Conservation (phyloP, 768 basidiomycete species). For the Lactifluus volemus region DNA sequence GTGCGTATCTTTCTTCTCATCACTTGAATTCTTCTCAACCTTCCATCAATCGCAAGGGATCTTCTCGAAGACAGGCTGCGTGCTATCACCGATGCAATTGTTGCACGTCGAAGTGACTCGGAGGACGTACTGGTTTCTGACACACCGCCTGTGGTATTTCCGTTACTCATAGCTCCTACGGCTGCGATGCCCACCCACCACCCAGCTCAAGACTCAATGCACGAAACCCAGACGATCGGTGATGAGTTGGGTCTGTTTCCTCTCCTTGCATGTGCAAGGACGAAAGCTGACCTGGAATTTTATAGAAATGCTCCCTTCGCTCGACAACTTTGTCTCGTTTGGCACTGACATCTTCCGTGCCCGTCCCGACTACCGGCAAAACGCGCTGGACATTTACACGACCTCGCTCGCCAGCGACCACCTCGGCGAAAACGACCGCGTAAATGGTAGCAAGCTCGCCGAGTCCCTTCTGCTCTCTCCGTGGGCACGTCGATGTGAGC, state of each 20-base stretch:
- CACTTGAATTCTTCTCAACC: neutral
- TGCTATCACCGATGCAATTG: constrained; percentile 32
- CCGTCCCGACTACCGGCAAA: constrained; percentile 66
- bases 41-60: constrained; percentile 19
- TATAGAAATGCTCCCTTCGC: constrained; percentile 73
- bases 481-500: constrained; percentile 66
- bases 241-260: neutral
- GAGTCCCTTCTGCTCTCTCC: constrained; percentile 71
- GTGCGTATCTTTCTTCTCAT: neutral
- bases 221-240: constrained; percentile 1
- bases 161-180: neutral
- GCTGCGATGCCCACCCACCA: neutral
- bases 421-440: constrained; percentile 76
- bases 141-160: neutral
- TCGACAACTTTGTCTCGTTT: constrained; percentile 85
- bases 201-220: neutral
- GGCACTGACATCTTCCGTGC: constrained; percentile 68
- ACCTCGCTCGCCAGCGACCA: constrained; percentile 58
- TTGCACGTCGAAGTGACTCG: constrained; percentile 4
- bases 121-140: neutral
- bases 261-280: neutral
- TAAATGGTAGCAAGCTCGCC: constrained; percentile 78
- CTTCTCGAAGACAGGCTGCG: constrained; percentile 32
- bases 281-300: neutral
- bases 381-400: constrained; percentile 77